Evolutionary conservation across 768 basidiomycete genomes (phyloP).

Genomic region (Kwoniella pini): DNA sequence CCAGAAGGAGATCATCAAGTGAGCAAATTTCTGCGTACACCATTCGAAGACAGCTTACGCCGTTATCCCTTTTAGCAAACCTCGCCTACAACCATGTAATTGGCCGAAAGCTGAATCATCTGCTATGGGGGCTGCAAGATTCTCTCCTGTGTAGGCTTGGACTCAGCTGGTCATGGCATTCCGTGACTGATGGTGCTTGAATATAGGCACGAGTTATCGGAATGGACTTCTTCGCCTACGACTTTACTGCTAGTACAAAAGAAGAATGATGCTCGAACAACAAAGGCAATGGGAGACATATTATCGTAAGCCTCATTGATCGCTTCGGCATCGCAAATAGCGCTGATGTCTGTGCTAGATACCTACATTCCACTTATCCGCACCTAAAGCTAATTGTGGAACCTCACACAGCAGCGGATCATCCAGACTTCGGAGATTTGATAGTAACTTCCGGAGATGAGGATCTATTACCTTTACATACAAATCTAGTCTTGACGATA

Average conservation of each 20-base stretch:
- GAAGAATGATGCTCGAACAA: conserved; percentile 48
- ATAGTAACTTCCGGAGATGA: conserved; percentile 34
- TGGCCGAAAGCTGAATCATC: conserved; percentile 25
- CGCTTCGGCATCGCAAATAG: background rate
- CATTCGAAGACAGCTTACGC: background rate
- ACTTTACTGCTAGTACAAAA: conserved; percentile 56
- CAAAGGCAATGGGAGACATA: conserved; percentile 37
- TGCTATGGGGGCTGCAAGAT: conserved; percentile 17
- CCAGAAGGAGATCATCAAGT: conserved; percentile 18
- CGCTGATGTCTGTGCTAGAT: background rate
- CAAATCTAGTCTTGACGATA: conserved; percentile 84
- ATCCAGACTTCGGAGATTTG: conserved; percentile 26
- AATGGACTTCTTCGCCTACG: conserved; percentile 35
- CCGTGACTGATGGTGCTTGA: background rate
- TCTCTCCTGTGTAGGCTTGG: conserved; percentile 24
- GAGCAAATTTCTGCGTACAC: background rate
- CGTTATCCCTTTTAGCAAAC: conserved; percentile 11
- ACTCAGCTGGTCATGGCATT: background rate
- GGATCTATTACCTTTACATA: conserved; percentile 47
- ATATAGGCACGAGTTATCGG: conserved; percentile 37
- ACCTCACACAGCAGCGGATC: conserved; percentile 39
- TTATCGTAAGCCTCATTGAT: conserved; percentile 34
- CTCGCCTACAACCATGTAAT: conserved; percentile 23
- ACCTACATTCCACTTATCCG: conserved; percentile 29
- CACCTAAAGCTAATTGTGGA: conserved; percentile 39